phyloP scores from a whole-genome alignment of 2,329 filamentous ascomycete genomes.

The Alternaria sp. region DNA sequence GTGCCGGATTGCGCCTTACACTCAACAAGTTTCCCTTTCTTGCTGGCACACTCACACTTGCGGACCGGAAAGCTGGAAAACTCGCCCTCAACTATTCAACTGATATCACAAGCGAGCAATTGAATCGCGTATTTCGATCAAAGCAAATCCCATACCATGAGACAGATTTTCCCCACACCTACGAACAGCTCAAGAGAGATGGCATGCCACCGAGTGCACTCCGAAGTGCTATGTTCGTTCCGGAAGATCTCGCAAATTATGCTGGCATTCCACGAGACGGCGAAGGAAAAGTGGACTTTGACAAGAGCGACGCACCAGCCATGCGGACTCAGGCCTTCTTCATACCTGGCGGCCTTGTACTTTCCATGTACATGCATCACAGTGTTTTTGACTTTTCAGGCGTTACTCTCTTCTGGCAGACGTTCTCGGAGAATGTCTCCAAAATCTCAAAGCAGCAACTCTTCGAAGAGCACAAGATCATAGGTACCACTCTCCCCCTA shows the following conservation, averaged over 20 bases:
- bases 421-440: constrained; percentile 36
- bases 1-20: constrained; percentile 33
- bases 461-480: constrained; percentile 14
- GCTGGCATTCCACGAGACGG: constrained; percentile 36
- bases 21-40: constrained; percentile 41
- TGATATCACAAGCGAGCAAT: constrained; percentile 26
- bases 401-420: constrained; percentile 38
- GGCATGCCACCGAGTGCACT: constrained; percentile 48
- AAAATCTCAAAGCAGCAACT: constrained; percentile 25
- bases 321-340: constrained; percentile 46
- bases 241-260: constrained; percentile 39
- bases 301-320: constrained; percentile 35
- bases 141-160: constrained; percentile 30
- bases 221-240: constrained; percentile 39
- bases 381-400: constrained; percentile 44
- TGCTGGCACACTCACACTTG: constrained; percentile 41
- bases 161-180: constrained; percentile 33
- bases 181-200: constrained; percentile 38
- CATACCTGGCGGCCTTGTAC: constrained; percentile 45
- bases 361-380: constrained; percentile 48
- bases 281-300: constrained; percentile 41
- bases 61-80: constrained; percentile 32
- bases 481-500: constrained; percentile 17
- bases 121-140: constrained; percentile 28
- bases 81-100: constrained; percentile 38